Evolutionary conservation across 1,139 yeast genomes (phyloP).

Genomic region (Saccharomyces hybrid): DNA sequence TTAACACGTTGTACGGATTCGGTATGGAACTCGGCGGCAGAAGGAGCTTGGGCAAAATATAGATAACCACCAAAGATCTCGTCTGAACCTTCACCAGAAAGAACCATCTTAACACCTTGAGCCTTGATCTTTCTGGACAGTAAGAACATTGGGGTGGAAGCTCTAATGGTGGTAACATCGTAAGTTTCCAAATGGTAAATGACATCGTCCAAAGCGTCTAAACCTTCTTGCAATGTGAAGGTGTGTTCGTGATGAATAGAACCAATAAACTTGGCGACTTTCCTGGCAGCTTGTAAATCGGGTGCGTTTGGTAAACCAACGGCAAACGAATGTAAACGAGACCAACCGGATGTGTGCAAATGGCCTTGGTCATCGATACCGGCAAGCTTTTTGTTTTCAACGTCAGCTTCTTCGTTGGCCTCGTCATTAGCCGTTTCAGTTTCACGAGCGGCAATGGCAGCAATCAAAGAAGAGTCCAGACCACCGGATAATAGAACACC

Average conservation of each 20-base stretch:
- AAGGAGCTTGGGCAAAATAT: slow-evolving; percentile 95
- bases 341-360: slow-evolving; percentile 70
- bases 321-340: slow-evolving; percentile 89
- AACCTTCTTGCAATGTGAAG: slow-evolving; percentile 90
- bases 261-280: slow-evolving; percentile 91
- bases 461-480: slow-evolving; percentile 90
- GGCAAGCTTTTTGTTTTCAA: slow-evolving; percentile 50
- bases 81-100: slow-evolving; percentile 98
- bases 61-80: slow-evolving; percentile 98
- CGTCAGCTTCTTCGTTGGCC: slow-evolving; percentile 36
- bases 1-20: slow-evolving; percentile 94
- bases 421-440: slow-evolving; percentile 67
- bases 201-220: slow-evolving; percentile 90
- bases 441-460: slow-evolving; percentile 94
- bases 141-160: slow-evolving; percentile 97
- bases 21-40: slow-evolving; percentile 82
- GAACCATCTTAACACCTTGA: slow-evolving; percentile 98
- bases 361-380: slow-evolving; percentile 89
- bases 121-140: slow-evolving; percentile 96
- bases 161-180: slow-evolving; percentile 97
- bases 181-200: slow-evolving; percentile 93
- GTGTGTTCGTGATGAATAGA: slow-evolving; percentile 97
- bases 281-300: slow-evolving; percentile 90
- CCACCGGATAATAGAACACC: slow-evolving; percentile 97
- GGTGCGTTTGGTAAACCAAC: slow-evolving; percentile 97